Percentiles rank a stretch among this genome's conserved stretches.
phyloP scores from a whole-genome alignment of 148 eudicot species.

The Rhododendron molle region DNA sequence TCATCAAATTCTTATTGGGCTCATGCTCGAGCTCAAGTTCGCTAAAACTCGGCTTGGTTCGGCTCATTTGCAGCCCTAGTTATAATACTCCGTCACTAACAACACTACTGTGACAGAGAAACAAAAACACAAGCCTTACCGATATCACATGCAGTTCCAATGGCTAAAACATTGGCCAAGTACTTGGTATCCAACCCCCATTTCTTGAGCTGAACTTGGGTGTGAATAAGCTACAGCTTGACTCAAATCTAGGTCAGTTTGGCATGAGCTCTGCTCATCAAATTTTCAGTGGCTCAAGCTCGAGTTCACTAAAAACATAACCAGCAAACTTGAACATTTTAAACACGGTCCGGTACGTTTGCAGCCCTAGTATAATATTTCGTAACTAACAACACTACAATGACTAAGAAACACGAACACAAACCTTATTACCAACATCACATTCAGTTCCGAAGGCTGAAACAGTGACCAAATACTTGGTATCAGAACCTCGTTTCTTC shows the following conservation, averaged over 20 bases:
- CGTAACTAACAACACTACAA: neutral
- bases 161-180: conserved; percentile 68
- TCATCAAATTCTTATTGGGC: too few species aligned
- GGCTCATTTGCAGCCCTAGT: neutral
- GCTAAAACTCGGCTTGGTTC: neutral
- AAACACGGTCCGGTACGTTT: too few species aligned
- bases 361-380: too few species aligned
- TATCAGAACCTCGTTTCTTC: conserved; percentile 77
- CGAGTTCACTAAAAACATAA: too few species aligned
- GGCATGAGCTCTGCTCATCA: too few species aligned
- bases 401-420: neutral
- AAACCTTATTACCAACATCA: conserved; percentile 58
- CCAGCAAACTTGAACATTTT: too few species aligned
- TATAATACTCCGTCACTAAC: neutral
- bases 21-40: too few species aligned
- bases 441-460: conserved; percentile 74
- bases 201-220: conserved; percentile 75
- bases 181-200: conserved; percentile 77
- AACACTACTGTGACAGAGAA: neutral
- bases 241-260: too few species aligned
- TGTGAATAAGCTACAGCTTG: neutral
- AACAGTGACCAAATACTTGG: conserved; percentile 65
- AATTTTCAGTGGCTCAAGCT: too few species aligned
- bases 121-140: conserved; percentile 31
- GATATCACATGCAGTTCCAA: conserved; percentile 76